Evolutionary conservation across 2,329 filamentous ascomycete species (phyloP).

Genomic region (Fusarium praegraminearum): DNA sequence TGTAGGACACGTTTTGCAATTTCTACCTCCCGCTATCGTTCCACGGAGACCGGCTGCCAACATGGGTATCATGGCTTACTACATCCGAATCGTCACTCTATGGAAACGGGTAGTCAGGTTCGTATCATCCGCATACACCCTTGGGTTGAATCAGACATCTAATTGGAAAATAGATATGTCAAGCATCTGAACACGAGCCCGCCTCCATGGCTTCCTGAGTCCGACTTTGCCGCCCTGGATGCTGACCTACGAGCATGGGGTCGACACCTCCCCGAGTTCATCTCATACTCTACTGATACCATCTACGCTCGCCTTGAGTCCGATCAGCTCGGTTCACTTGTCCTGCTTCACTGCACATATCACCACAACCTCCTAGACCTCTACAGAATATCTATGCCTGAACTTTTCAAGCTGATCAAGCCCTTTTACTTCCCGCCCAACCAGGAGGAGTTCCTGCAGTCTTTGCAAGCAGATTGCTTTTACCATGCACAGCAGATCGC

Average conservation of each 20-base stretch:
- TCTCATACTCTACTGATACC: slow-evolving; percentile 58
- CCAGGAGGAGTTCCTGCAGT: slow-evolving; percentile 53
- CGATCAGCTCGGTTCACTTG: slow-evolving; percentile 59
- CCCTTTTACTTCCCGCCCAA: slow-evolving; percentile 56
- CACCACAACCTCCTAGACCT: slow-evolving; percentile 60
- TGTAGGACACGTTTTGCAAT: slow-evolving; percentile 56
- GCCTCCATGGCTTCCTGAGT: slow-evolving; percentile 59
- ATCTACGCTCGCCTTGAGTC: slow-evolving; percentile 61
- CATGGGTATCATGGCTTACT: slow-evolving; percentile 60
- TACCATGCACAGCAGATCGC: slow-evolving; percentile 56
- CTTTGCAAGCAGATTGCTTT: slow-evolving; percentile 55
- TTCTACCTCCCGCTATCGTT: slow-evolving; percentile 55
- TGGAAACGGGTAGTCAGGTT: slow-evolving; percentile 57
- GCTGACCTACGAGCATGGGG: slow-evolving; percentile 57
- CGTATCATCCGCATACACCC: slow-evolving; percentile 23
- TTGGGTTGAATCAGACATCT: neutral
- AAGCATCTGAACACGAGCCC: slow-evolving; percentile 55
- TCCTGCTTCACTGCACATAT: slow-evolving; percentile 61
- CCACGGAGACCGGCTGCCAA: slow-evolving; percentile 56
- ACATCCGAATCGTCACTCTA: slow-evolving; percentile 56
- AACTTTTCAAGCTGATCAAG: slow-evolving; percentile 58
- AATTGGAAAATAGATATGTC: slow-evolving; percentile 52
- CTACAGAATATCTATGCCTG: slow-evolving; percentile 60
- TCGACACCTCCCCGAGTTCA: slow-evolving; percentile 57
- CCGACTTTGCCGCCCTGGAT: slow-evolving; percentile 57